phyloP scores from a whole-genome alignment of 768 basidiomycete species.

The Panellus pusillus region DNA sequence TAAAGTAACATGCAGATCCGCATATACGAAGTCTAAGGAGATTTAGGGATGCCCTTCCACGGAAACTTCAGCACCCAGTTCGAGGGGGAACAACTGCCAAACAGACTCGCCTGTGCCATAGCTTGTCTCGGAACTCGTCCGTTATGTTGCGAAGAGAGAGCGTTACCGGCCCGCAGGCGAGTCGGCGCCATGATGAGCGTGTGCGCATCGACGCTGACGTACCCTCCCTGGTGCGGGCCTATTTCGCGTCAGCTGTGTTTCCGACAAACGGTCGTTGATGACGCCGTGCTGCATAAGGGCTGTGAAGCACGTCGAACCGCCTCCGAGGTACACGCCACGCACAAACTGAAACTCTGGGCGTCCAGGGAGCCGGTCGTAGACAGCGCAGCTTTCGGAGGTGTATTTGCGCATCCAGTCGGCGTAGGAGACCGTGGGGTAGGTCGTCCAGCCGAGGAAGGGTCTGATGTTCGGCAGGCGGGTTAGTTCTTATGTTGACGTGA shows the following conservation, averaged over 20 bases:
- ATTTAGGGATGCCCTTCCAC: slow-evolving; percentile 5
- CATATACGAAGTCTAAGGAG: background rate
- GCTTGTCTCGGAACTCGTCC: slow-evolving; percentile 16
- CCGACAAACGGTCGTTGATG: slow-evolving; percentile 15
- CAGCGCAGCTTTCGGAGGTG: slow-evolving; percentile 7
- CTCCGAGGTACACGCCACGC: background rate
- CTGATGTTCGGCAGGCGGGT: slow-evolving; percentile 14
- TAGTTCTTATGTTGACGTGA: slow-evolving; percentile 1
- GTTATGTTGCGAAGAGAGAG: background rate
- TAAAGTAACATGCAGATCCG: too few relatives aligned
- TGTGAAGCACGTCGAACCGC: background rate
- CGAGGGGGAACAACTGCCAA: too few relatives aligned
- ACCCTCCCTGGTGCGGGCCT: slow-evolving; percentile 16
- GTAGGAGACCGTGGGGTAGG: slow-evolving; percentile 9
- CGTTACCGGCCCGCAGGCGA: slow-evolving; percentile 14
- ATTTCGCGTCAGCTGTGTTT: background rate
- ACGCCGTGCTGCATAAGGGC: slow-evolving; percentile 11
- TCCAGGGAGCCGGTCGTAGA: slow-evolving; percentile 16
- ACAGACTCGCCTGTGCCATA: slow-evolving; percentile 11
- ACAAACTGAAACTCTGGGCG: slow-evolving; percentile 13
- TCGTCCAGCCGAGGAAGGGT: slow-evolving; percentile 14
- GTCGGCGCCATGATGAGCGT: slow-evolving; percentile 16
- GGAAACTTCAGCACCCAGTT: background rate
- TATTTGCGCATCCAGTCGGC: slow-evolving; percentile 12
- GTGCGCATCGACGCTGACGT: slow-evolving; percentile 15